Evolutionary conservation across 768 basidiomycete species (phyloP).

Genomic region (Tricholomella constricta): DNA sequence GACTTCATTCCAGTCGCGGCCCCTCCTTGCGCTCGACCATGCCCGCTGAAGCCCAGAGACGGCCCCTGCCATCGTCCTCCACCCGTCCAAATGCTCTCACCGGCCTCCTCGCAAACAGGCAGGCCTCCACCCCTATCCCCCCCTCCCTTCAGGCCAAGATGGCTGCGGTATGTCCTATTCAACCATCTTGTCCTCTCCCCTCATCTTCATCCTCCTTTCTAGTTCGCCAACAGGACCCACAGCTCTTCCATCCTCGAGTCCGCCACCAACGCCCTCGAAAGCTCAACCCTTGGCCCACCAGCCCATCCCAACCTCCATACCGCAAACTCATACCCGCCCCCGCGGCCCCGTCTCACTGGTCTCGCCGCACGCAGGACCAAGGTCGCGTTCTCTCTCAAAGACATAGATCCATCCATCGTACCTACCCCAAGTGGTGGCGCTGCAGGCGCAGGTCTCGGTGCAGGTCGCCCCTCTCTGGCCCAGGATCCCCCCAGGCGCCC

Average conservation of each 20-base stretch:
- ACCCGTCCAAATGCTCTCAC: slow-evolving; percentile 31
- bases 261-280: slow-evolving; percentile 23
- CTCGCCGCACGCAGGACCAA: slow-evolving; percentile 49
- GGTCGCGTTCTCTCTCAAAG: slow-evolving; percentile 62
- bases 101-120: slow-evolving; percentile 44
- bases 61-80: slow-evolving; percentile 22
- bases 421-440: slow-evolving; percentile 53
- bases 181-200: neutral
- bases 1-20: slow-evolving; percentile 16
- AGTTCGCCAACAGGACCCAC: slow-evolving; percentile 33
- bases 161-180: slow-evolving; percentile 63
- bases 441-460: slow-evolving; percentile 68
- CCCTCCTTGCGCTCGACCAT: slow-evolving; percentile 13
- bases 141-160: slow-evolving; percentile 91
- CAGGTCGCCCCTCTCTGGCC: slow-evolving; percentile 58
- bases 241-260: slow-evolving; percentile 39
- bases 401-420: slow-evolving; percentile 51
- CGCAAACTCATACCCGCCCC: slow-evolving; percentile 18
- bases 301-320: slow-evolving; percentile 22
- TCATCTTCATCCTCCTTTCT: neutral
- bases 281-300: slow-evolving; percentile 8
- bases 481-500: slow-evolving; percentile 37
- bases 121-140: slow-evolving; percentile 72
- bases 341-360: slow-evolving; percentile 28
- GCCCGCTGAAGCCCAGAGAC: slow-evolving; percentile 18